Percentiles rank a stretch among this genome's conserved stretches.
phyloP scores from a whole-genome alignment of 2,329 filamentous ascomycete genomes.

The Ophioceras dolichostomum region DNA sequence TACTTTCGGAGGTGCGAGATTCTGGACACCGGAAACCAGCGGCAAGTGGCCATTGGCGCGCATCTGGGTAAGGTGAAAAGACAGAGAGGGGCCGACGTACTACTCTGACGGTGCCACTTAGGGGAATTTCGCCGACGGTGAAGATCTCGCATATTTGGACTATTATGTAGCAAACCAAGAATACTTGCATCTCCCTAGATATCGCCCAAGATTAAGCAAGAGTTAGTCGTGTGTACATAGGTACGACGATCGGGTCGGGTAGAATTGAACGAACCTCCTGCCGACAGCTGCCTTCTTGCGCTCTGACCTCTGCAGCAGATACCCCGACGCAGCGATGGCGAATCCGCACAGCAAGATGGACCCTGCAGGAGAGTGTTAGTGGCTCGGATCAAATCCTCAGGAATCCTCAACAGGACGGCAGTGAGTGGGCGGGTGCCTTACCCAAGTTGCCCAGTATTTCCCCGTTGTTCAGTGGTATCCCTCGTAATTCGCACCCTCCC shows the following conservation, averaged over 20 bases:
- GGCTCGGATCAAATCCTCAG: no score
- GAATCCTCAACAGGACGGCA: no score
- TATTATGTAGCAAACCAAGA: slow-evolving; percentile 74
- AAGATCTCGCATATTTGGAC: slow-evolving; percentile 95
- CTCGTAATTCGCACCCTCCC: slow-evolving; percentile 62
- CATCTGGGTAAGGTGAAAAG: no score
- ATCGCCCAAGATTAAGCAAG: no score
- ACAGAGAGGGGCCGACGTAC: slow-evolving; percentile 33
- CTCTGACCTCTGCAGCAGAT: slow-evolving; percentile 70
- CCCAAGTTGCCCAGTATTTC: slow-evolving; percentile 71
- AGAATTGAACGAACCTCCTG: slow-evolving; percentile 52
- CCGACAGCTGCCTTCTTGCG: slow-evolving; percentile 89
- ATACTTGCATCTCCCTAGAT: slow-evolving; percentile 93
- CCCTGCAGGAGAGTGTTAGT: slow-evolving; percentile 44
- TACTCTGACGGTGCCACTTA: slow-evolving; percentile 53
- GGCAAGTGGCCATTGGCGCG: not conserved
- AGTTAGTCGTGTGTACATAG: no score
- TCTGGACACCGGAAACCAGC: not conserved
- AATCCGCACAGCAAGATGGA: slow-evolving; percentile 74
- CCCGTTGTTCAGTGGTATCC: slow-evolving; percentile 57
- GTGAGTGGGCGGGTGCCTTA: no score
- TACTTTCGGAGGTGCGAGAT: slow-evolving; percentile 5
- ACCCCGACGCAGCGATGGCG: slow-evolving; percentile 55
- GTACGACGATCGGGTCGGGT: no score
- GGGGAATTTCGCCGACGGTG: slow-evolving; percentile 78